A percentile compares a stretch with the other conserved stretches of the same genome.
Evolutionary conservation across 805 yeast genomes (phyloP).

Genomic region (Lipomyces mesembrius): DNA sequence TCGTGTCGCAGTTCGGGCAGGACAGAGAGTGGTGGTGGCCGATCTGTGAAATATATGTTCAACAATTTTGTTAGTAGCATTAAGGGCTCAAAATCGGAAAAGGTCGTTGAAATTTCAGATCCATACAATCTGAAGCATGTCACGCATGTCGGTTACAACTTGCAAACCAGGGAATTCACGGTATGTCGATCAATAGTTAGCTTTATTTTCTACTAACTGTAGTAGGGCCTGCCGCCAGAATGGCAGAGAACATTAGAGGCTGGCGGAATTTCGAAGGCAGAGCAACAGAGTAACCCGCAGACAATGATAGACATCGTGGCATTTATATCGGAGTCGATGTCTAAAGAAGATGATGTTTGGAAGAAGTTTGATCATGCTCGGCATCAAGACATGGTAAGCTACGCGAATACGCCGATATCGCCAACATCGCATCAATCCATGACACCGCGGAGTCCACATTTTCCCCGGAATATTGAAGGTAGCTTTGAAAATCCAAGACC

Average conservation of each 20-base stretch:
- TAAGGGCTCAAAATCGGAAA: slow-evolving; percentile 16
- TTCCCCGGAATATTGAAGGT: slow-evolving; percentile 36
- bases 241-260: slow-evolving; percentile 79
- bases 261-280: slow-evolving; percentile 76
- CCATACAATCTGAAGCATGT: slow-evolving; percentile 91
- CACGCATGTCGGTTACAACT: slow-evolving; percentile 82
- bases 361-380: slow-evolving; percentile 37
- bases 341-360: slow-evolving; percentile 42
- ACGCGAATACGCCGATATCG: slow-evolving; percentile 14
- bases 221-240: slow-evolving; percentile 75
- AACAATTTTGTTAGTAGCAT: slow-evolving; percentile 26
- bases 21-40: slow-evolving; percentile 15
- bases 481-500: slow-evolving; percentile 40
- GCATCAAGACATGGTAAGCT: slow-evolving; percentile 14
- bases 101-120: slow-evolving; percentile 63
- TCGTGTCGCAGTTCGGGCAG: slow-evolving; percentile 17
- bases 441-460: slow-evolving; percentile 33
- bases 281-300: slow-evolving; percentile 81
- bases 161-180: slow-evolving; percentile 70
- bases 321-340: slow-evolving; percentile 54
- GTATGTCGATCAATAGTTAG: slow-evolving; percentile 10
- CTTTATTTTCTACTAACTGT: background rate
- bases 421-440: slow-evolving; percentile 22
- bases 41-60: slow-evolving; percentile 22
- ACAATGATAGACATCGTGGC: slow-evolving; percentile 86